Conservation (phyloP, 345 rosid species). For the Dovyalis caffra region DNA sequence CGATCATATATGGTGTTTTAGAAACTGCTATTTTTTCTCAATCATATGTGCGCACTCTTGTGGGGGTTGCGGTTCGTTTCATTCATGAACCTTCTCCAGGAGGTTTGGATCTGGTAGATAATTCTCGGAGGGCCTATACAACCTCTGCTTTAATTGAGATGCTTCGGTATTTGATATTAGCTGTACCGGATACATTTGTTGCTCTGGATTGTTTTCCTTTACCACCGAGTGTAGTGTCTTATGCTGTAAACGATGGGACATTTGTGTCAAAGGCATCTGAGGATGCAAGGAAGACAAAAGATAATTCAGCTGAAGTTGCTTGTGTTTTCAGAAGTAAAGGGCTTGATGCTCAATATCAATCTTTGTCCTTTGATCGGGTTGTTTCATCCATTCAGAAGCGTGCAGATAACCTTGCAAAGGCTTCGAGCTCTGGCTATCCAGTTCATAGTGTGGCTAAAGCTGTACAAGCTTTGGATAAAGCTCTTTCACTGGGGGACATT, state of each 20-base stretch:
- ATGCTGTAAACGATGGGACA: constrained; percentile 62
- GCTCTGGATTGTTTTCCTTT: constrained; percentile 93
- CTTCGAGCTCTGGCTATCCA: constrained; percentile 65
- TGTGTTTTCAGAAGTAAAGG: constrained; percentile 55
- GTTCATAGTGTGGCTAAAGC: constrained; percentile 78
- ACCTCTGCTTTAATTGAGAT: constrained; percentile 84
- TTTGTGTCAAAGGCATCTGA: constrained; percentile 67
- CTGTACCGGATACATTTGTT: constrained; percentile 95
- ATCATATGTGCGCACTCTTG: constrained; percentile 78
- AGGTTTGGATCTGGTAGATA: constrained; percentile 91
- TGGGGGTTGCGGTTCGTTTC: constrained; percentile 69
- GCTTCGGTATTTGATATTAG: constrained; percentile 83
- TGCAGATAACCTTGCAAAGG: constrained; percentile 75
- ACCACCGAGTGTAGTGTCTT: constrained; percentile 69
- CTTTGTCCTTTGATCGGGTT: constrained; percentile 65
- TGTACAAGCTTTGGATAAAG: constrained; percentile 83
- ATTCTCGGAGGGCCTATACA: constrained; percentile 93
- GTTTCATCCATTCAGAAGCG: constrained; percentile 68
- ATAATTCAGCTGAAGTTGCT: constrained; percentile 48
- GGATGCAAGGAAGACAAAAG: constrained; percentile 59
- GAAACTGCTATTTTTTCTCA: constrained; percentile 85
- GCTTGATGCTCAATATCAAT: constrained; percentile 70
- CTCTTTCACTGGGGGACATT: constrained; percentile 75
- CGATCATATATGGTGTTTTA: constrained; percentile 79
- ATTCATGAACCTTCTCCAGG: constrained; percentile 87